phyloP scores from a whole-genome alignment of 306 rosid genomes.

The Castanospermum australe region DNA sequence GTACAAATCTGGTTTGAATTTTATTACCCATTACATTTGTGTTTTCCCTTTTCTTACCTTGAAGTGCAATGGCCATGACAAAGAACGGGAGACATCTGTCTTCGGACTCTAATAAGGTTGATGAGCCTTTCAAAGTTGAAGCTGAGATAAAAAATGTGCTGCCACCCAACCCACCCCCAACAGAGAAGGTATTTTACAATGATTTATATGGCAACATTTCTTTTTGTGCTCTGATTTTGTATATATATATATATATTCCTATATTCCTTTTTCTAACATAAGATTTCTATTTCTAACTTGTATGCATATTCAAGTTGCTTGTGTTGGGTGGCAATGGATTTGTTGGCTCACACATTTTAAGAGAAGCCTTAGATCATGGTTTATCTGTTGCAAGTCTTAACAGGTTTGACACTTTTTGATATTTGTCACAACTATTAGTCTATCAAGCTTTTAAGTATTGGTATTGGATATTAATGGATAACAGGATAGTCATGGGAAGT shows the following conservation, averaged over 20 bases:
- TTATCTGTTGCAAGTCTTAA: conserved; percentile 84
- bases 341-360: conserved; percentile 89
- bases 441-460: not conserved
- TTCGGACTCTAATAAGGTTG: conserved; percentile 66
- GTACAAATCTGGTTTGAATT: too few relatives aligned
- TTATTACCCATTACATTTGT: not conserved
- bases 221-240: not conserved
- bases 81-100: conserved; percentile 53
- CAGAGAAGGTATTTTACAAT: conserved; percentile 68
- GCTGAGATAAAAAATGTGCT: conserved; percentile 80
- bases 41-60: conserved; percentile 26
- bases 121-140: conserved; percentile 76
- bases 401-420: conserved; percentile 48
- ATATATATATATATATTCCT: too few relatives aligned
- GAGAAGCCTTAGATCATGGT: conserved; percentile 76
- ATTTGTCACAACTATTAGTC: not conserved
- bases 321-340: conserved; percentile 98
- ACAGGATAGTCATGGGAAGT: not conserved
- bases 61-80: conserved; percentile 50
- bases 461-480: not conserved
- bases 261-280: conserved; percentile 16
- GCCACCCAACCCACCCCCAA: conserved; percentile 81
- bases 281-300: conserved; percentile 3
- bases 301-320: conserved; percentile 62
- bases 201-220: not conserved